Evolutionary conservation across 169 alveolate genomes (phyloP).

Genomic region (Eimeria maxima): DNA sequence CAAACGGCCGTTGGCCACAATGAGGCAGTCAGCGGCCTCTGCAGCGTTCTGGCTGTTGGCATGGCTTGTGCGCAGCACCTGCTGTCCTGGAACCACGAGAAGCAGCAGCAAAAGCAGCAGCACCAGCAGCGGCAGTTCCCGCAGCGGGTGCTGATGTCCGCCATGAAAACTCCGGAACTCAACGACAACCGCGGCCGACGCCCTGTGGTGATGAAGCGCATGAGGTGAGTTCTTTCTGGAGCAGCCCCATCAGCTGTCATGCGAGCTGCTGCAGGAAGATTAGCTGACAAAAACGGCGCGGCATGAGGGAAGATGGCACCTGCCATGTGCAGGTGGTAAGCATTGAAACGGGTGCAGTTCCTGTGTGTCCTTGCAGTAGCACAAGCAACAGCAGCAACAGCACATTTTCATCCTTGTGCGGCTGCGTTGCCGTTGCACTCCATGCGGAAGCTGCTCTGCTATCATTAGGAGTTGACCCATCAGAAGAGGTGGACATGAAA

Average conservation of each 20-base stretch:
- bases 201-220: background rate
- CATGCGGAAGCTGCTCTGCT: constrained; percentile 72
- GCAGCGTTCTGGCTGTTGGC: constrained; percentile 41
- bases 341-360: background rate
- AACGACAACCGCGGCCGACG: constrained; percentile 54
- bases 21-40: constrained; percentile 33
- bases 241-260: background rate
- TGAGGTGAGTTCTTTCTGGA: constrained; percentile 28
- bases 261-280: background rate
- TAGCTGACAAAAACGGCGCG: background rate
- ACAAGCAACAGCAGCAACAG: constrained; percentile 46
- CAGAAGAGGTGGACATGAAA: background rate
- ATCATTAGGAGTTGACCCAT: background rate
- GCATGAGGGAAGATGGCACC: background rate
- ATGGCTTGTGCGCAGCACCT: constrained; percentile 29
- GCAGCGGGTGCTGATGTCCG: constrained; percentile 14
- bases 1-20: constrained; percentile 17
- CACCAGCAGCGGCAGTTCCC: constrained; percentile 66
- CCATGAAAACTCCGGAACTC: constrained; percentile 63
- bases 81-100: constrained; percentile 33
- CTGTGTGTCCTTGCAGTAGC: constrained; percentile 75
- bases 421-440: constrained; percentile 75
- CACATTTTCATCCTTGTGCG: constrained; percentile 48
- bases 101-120: constrained; percentile 70
- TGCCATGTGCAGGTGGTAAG: background rate